Conservation (phyloP, 2,329 filamentous ascomycete species). For the Dendryphion nanum region DNA sequence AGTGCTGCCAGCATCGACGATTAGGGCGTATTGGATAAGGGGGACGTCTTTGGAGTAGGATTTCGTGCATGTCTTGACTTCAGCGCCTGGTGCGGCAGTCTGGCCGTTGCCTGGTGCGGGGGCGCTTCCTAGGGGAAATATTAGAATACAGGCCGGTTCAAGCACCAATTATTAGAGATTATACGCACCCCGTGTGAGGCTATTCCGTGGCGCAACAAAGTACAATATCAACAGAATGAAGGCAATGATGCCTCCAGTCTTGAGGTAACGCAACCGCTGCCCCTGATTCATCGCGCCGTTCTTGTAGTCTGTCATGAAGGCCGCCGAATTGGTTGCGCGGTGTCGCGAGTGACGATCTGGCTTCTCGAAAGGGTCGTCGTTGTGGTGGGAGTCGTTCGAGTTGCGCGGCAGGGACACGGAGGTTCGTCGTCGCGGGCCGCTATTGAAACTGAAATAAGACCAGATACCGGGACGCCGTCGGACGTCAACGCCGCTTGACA, state of each 20-base stretch:
- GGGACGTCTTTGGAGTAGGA: slow-evolving; percentile 87
- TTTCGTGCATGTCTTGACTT: slow-evolving; percentile 74
- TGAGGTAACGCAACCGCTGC: slow-evolving; percentile 60
- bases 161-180: neutral
- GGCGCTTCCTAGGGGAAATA: too few species aligned
- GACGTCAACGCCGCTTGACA: slow-evolving; percentile 56
- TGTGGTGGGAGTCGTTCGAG: slow-evolving; percentile 17
- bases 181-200: slow-evolving; percentile 25
- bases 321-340: slow-evolving; percentile 34
- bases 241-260: slow-evolving; percentile 60
- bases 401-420: slow-evolving; percentile 52
- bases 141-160: too few species aligned
- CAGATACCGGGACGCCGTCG: slow-evolving; percentile 51
- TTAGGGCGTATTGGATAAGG: slow-evolving; percentile 93
- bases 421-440: slow-evolving; percentile 49
- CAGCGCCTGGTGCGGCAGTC: slow-evolving; percentile 57
- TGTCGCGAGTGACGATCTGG: slow-evolving; percentile 42
- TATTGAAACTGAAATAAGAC: slow-evolving; percentile 52
- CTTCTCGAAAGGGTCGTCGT: slow-evolving; percentile 48
- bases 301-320: slow-evolving; percentile 46
- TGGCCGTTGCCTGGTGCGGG: slow-evolving; percentile 32
- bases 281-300: slow-evolving; percentile 59
- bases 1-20: slow-evolving; percentile 98
- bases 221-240: slow-evolving; percentile 59
- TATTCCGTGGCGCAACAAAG: slow-evolving; percentile 50